phyloP scores from a whole-genome alignment of 768 basidiomycete genomes.

The Calocera cornea region DNA sequence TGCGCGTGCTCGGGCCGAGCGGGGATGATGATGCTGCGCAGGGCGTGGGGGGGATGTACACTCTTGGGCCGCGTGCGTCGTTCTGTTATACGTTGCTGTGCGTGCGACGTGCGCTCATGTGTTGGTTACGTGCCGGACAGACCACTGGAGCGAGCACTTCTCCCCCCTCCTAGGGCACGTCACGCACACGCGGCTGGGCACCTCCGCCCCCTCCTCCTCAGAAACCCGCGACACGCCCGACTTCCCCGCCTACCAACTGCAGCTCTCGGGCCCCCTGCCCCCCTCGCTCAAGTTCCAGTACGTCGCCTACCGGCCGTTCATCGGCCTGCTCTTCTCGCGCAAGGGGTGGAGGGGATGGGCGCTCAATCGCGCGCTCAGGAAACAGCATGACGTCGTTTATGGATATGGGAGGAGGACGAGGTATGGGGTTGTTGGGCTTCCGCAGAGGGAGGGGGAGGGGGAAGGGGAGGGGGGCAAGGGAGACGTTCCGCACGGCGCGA shows the following conservation, averaged over 20 bases:
- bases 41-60: constrained; percentile 27
- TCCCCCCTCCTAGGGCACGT: constrained; percentile 32
- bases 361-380: constrained; percentile 29
- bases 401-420: constrained; percentile 28
- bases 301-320: constrained; percentile 31
- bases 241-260: constrained; percentile 34
- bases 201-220: constrained; percentile 13
- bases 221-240: constrained; percentile 18
- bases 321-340: constrained; percentile 30
- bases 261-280: constrained; percentile 34
- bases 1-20: constrained; percentile 25
- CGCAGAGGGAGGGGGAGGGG: too few relatives aligned
- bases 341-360: constrained; percentile 28
- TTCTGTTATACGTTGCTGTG: not conserved
- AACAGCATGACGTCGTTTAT: constrained; percentile 32
- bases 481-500: too few relatives aligned
- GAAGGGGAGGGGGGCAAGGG: too few relatives aligned
- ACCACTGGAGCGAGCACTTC: constrained; percentile 25
- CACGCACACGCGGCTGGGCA: constrained; percentile 13
- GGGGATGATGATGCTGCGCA: constrained; percentile 20
- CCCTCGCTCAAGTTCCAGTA: constrained; percentile 25
- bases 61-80: constrained; percentile 29
- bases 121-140: too few relatives aligned
- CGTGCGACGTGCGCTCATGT: too few relatives aligned
- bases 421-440: constrained; percentile 24